Evolutionary conservation across 352 stramenopile species (phyloP), one percentile per base, ranked within the genome.

Genomic region (Elongisporangium prolatum): DNA sequence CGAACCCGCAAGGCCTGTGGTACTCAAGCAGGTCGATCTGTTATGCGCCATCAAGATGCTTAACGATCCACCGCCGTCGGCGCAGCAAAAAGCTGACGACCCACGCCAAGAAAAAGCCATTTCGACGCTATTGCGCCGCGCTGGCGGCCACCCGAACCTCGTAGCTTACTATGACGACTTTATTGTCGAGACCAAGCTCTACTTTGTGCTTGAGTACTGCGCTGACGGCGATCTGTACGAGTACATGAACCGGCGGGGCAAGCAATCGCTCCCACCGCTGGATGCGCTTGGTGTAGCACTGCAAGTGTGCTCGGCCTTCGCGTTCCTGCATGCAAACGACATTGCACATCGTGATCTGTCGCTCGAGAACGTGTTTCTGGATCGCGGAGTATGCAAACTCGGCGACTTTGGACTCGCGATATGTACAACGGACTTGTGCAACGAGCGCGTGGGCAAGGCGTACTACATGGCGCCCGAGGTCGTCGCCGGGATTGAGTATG

Each of bases 391-490:
- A n/a, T 77, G 67, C 57, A 80, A 80, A 59, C 54, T 84, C 13
- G 67, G 69, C 25, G 74, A 87, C 60, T 81, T 78, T 52, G 74
- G 74, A 0, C 67, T 84, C 13, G 65, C 65, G n/a, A 70, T 65
- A n/a, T 64, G 63, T 13, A 65, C 38, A 72, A 88, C 50, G 11
- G 24, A 38, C 11, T 8, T 54, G 24, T 44, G 62, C 47, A 55
- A 69, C 0, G 77, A 84, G 54, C 59, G 57, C 37, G 71, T 77
- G 20, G 74, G 74, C 48, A 84, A 84, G 50, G 67, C 72, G 59
- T 82, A 78, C 67, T 82, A 81, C 65, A 84, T 80, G 72, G 75
- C 75, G 6, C 74, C 72, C 2, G 74, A 84, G 59, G 67, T 81
- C 8, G 69, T 77, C 25, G 60, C 68, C 9, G 66, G 67, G 1